These are phyloP conservation scores for Amyloporia xantha DNA, from an alignment of 768 basidiomycete genomes.

Conservation along the genomic window DNA sequence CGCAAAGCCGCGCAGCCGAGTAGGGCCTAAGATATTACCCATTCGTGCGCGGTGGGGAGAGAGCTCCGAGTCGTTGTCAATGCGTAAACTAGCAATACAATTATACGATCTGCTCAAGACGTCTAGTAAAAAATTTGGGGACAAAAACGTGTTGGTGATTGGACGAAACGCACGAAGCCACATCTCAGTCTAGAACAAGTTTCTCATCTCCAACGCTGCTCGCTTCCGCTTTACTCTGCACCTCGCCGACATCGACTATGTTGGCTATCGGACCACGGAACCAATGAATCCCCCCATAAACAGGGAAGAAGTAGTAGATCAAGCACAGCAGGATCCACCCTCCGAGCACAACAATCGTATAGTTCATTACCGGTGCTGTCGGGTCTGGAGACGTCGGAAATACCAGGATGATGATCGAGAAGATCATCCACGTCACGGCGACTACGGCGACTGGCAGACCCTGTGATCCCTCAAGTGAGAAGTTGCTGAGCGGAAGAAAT, in stretches of 20 bases:
- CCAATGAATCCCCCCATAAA: constrained; percentile 23
- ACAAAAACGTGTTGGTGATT: too few relatives aligned
- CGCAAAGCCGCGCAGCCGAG: too few relatives aligned
- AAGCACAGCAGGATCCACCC: constrained; percentile 29
- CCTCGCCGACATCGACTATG: constrained; percentile 15
- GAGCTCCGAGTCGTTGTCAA: too few relatives aligned
- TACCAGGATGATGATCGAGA: constrained; percentile 27
- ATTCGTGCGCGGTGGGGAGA: too few relatives aligned
- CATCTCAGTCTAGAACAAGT: too few relatives aligned
- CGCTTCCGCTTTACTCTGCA: not conserved
- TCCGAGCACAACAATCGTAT: constrained; percentile 30
- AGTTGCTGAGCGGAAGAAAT: not conserved
- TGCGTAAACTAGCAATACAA: too few relatives aligned
- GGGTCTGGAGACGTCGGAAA: constrained; percentile 31
- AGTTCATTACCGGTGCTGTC: constrained; percentile 33
- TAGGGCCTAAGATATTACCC: too few relatives aligned
- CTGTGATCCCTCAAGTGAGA: constrained; percentile 8
- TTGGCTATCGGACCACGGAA: constrained; percentile 23
- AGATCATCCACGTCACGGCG: constrained; percentile 32
- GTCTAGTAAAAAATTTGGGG: too few relatives aligned
- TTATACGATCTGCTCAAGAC: too few relatives aligned
- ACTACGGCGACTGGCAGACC: constrained; percentile 26
- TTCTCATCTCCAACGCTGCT: not conserved
- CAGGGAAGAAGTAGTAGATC: constrained; percentile 30
- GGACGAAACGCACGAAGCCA: too few relatives aligned